Evolutionary conservation across 768 basidiomycete species (phyloP).

Genomic region (Sarcomyxa edulis): DNA sequence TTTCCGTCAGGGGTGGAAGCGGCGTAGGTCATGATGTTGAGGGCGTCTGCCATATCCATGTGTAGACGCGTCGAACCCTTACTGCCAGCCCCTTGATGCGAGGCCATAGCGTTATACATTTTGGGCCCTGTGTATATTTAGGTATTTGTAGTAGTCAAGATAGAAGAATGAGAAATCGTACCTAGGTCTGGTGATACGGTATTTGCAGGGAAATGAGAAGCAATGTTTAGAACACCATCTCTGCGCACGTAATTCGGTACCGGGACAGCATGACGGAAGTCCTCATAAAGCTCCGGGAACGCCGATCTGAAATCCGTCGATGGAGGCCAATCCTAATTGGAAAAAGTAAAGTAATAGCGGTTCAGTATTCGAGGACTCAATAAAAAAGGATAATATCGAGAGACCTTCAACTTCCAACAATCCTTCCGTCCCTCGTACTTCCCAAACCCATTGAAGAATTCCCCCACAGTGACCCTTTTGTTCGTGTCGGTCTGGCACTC

Average conservation of each 20-base stretch:
- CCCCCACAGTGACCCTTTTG: conserved; percentile 56
- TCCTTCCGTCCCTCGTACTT: conserved; percentile 49
- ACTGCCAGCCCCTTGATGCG: conserved; percentile 57
- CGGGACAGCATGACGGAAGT: conserved; percentile 79
- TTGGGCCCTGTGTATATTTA: conserved; percentile 62
- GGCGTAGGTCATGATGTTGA: conserved; percentile 88
- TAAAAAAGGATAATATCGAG: not conserved
- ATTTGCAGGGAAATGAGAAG: conserved; percentile 83
- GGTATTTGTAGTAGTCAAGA: not conserved
- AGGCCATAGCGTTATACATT: conserved; percentile 90
- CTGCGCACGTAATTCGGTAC: conserved; percentile 87
- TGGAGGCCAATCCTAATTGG: conserved; percentile 83
- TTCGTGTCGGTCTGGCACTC: conserved; percentile 77
- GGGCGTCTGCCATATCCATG: conserved; percentile 92
- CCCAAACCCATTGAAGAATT: conserved; percentile 82
- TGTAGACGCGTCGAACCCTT: conserved; percentile 87
- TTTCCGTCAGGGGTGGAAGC: conserved; percentile 49
- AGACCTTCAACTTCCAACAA: conserved; percentile 76
- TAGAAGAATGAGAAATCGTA: conserved; percentile 13
- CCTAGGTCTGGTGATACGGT: conserved; percentile 75
- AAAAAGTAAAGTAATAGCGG: conserved; percentile 1
- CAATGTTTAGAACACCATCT: conserved; percentile 85
- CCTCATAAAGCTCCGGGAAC: conserved; percentile 83
- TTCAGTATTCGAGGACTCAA: not conserved
- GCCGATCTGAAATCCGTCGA: conserved; percentile 77